Conservation (phyloP, 441 rosid species). For the Erodium trifolium region DNA sequence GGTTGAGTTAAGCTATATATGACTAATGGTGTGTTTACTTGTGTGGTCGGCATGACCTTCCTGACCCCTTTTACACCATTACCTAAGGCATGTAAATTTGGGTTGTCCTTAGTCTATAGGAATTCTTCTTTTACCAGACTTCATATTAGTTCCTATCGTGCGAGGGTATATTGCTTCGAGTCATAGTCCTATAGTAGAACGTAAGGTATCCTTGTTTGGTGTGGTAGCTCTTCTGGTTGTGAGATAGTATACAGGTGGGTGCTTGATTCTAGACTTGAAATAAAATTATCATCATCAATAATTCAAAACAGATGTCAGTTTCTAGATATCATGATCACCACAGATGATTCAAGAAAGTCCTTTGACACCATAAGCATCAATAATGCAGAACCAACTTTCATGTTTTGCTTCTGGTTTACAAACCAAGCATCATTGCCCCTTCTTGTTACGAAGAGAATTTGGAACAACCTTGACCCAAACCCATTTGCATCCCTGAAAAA, state of each 20-base stretch:
- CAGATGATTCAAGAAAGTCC: background rate
- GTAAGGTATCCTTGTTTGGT: conserved; percentile 25
- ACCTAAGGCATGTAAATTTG: conserved; percentile 22
- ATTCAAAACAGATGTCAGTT: conserved; percentile 5
- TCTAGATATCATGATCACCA: conserved; percentile 6
- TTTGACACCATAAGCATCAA: no score
- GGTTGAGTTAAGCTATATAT: conserved; percentile 13
- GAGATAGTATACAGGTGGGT: conserved; percentile 10
- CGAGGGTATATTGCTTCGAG: conserved; percentile 21
- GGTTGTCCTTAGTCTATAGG: conserved; percentile 18
- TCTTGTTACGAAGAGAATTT: no score
- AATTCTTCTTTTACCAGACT: conserved; percentile 23
- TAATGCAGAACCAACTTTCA: no score
- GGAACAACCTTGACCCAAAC: conserved; percentile 1
- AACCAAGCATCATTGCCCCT: conserved; percentile 5
- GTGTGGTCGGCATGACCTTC: conserved; percentile 40
- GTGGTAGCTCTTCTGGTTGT: conserved; percentile 22
- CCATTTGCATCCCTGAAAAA: background rate
- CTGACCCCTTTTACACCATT: conserved; percentile 48
- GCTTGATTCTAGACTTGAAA: conserved; percentile 24
- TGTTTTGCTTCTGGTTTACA: background rate
- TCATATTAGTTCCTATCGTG: conserved; percentile 12
- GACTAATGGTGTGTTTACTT: conserved; percentile 33
- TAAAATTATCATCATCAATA: conserved; percentile 15
- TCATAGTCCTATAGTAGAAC: conserved; percentile 20